A percentile compares a stretch with the other conserved stretches of the same genome.
These are phyloP conservation scores for Pleurotus pulmonarius DNA, from an alignment of 768 basidiomycete genomes.

Conservation along the genomic window DNA sequence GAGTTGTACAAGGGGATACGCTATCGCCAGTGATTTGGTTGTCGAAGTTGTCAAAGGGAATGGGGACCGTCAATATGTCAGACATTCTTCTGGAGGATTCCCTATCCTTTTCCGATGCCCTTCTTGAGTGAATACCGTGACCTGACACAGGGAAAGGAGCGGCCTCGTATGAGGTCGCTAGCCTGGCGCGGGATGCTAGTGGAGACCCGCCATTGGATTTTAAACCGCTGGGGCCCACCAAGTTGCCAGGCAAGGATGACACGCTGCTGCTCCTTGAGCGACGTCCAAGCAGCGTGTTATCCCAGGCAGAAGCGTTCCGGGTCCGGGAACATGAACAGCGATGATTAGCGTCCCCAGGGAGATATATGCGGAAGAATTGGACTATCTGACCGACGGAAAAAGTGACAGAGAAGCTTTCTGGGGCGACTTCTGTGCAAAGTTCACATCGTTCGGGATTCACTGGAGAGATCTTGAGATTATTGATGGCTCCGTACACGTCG, in stretches of 20 bases:
- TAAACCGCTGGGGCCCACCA: not conserved
- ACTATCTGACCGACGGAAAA: slow-evolving; percentile 66
- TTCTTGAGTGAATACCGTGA: slow-evolving; percentile 73
- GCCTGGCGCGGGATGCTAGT: slow-evolving; percentile 41
- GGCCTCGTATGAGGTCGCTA: slow-evolving; percentile 45
- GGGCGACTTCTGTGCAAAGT: slow-evolving; percentile 65
- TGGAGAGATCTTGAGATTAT: slow-evolving; percentile 56
- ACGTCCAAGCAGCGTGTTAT: slow-evolving; percentile 36
- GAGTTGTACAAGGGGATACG: slow-evolving; percentile 31
- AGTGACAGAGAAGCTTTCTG: slow-evolving; percentile 62
- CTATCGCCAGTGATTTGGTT: slow-evolving; percentile 11
- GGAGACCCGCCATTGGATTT: slow-evolving; percentile 42
- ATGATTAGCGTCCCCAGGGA: slow-evolving; percentile 48
- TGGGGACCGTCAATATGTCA: slow-evolving; percentile 43
- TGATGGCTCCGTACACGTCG: slow-evolving; percentile 54
- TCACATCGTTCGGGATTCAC: slow-evolving; percentile 55
- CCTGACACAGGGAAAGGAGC: slow-evolving; percentile 75
- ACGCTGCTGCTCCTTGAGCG: slow-evolving; percentile 65
- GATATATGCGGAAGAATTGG: slow-evolving; percentile 59
- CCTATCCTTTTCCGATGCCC: slow-evolving; percentile 76
- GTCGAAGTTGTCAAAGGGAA: slow-evolving; percentile 40
- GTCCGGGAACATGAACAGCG: slow-evolving; percentile 66
- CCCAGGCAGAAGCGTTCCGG: slow-evolving; percentile 40
- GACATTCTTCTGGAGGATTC: slow-evolving; percentile 46
- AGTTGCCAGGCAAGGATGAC: slow-evolving; percentile 24